Evolutionary conservation across 257 asterid species (phyloP), one percentile per base, ranked within the genome.

Genomic region (Penstemon newberryi): DNA sequence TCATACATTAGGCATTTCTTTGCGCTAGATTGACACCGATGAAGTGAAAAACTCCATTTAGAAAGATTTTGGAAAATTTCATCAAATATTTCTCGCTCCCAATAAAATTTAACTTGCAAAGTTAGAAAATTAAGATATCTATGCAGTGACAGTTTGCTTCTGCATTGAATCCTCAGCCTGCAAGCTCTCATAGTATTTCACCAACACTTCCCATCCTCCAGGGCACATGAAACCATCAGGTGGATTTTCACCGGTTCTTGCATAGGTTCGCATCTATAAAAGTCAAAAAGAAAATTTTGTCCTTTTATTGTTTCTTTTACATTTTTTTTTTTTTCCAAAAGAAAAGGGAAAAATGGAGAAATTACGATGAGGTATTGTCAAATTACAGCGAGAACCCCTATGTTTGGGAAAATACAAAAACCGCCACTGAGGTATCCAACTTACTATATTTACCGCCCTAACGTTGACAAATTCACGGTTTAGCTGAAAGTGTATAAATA

Each of bases 171-270:
- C 95, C 80, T 86, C 88, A 19, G 90, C 82, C 71, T 87, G 95
- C 81, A 90, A 77, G 77, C 96, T 84, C 76, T 80, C 80, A 4
- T 90, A 90, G 82, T 87, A 88, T 71, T 72, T 83, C 57, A 90
- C 96, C 87, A 87, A 54, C 25, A 88, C 96, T 60, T 88, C 70
- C 96, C 97, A 90, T 70, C 97, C 97, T 3, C 88, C 79, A 0
- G 92, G 94, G 57, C 97, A 85, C 97, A 88, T 90, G 44, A 90
- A 90, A 18, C 96, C 97, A 61, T 88, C 87, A 0, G 96, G 96
- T 10, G 96, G 97, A 70, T 83, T 84, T 75, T 90, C 96, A 6
- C 94, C 94, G 0, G 42, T 88, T 77, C 86, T 86, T 37, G 97
- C 97, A 53, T 42, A 86, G 5, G 91, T 70, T 41, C 97, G 75